These are phyloP conservation scores for Aegilops bicornis DNA, from an alignment of 176 grass and related monocot species.

Conservation along the genomic window DNA sequence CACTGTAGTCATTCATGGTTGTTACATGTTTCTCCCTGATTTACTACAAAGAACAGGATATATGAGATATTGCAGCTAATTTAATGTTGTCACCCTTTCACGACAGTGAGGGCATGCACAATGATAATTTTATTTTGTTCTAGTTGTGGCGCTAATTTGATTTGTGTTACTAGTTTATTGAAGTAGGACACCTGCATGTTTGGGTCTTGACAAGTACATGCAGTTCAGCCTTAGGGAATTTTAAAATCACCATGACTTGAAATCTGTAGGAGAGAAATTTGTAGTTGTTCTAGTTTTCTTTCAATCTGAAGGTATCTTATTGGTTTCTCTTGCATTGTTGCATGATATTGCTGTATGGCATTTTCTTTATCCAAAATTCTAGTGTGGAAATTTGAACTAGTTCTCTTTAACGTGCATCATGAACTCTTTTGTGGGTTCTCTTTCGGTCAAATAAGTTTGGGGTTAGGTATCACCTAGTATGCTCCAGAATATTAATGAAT, in stretches of 20 bases:
- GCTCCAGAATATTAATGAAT: background rate
- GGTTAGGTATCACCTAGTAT: background rate
- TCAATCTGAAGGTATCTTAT: background rate
- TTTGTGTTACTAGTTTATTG: background rate
- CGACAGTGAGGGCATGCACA: no score
- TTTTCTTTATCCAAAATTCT: background rate
- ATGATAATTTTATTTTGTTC: no score
- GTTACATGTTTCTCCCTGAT: no score
- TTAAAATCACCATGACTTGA: background rate
- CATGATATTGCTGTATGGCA: background rate
- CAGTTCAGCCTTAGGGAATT: background rate
- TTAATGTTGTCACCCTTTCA: no score
- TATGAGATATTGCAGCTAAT: no score
- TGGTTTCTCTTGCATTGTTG: background rate
- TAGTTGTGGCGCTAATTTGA: no score
- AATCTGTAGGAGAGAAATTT: background rate
- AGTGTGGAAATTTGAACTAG: background rate
- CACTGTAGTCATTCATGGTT: no score
- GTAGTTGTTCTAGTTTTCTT: background rate
- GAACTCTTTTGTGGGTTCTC: background rate
- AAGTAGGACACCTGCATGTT: conserved; percentile 4
- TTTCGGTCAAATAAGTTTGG: background rate
- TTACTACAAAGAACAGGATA: no score
- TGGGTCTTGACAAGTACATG: background rate
- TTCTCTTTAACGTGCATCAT: background rate